A percentile compares a stretch with the other conserved stretches of the same genome.
These are phyloP conservation scores for Paracoccidioides brasiliensis DNA, from an alignment of 2,329 filamentous ascomycete genomes.

Conservation along the genomic window DNA sequence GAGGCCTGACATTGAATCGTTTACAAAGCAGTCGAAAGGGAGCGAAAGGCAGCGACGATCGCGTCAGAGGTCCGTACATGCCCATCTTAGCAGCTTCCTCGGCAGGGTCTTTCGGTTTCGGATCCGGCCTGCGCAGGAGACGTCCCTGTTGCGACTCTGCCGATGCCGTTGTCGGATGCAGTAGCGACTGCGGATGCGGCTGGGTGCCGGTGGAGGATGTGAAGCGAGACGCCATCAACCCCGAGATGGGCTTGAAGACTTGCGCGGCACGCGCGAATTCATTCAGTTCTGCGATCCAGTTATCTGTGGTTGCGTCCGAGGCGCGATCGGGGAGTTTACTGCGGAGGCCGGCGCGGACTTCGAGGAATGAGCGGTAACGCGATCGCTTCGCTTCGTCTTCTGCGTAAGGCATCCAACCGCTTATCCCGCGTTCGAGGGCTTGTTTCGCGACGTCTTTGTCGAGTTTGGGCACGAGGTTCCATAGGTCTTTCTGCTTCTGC, in stretches of 20 bases:
- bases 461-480: constrained; percentile 48
- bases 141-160: constrained; percentile 18
- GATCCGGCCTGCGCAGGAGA: constrained; percentile 36
- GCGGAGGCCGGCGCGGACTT: constrained; percentile 55
- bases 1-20: constrained; percentile 75
- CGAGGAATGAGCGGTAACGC: constrained; percentile 73
- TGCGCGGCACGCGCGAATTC: constrained; percentile 63
- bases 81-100: constrained; percentile 77
- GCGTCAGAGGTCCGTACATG: constrained; percentile 86
- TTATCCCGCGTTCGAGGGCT: constrained; percentile 51
- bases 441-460: constrained; percentile 55
- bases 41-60: constrained; percentile 57
- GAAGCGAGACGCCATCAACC: constrained; percentile 86
- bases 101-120: constrained; percentile 59
- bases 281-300: constrained; percentile 66
- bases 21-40: constrained; percentile 85
- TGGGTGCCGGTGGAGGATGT: constrained; percentile 51
- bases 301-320: constrained; percentile 45
- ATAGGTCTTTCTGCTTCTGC: constrained; percentile 46
- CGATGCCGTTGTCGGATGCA: constrained; percentile 28
- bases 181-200: constrained; percentile 11
- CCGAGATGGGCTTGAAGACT: constrained; percentile 85
- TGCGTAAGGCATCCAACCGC: constrained; percentile 68
- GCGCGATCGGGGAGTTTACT: constrained; percentile 45
- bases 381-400: constrained; percentile 66